Conservation (phyloP, 1,284 basidiomycete genomes). For the Ganoderma sinense region DNA sequence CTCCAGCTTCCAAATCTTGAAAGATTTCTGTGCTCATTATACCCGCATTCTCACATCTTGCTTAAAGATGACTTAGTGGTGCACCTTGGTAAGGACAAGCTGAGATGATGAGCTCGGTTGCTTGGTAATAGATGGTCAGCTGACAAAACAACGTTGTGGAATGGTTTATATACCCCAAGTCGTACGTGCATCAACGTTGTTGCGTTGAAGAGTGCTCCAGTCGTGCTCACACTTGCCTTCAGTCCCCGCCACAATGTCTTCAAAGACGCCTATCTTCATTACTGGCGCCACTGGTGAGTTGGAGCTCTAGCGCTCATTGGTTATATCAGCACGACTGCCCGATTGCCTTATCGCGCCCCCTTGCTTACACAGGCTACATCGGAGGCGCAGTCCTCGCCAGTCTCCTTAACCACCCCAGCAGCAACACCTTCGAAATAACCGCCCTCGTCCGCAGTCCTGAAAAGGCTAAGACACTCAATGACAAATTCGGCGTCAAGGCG, state of each 20-base stretch:
- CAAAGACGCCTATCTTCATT: constrained; percentile 29
- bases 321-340: too few relatives aligned
- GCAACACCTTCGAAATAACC: constrained; percentile 32
- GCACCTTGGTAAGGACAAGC: too few relatives aligned
- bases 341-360: neutral
- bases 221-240: neutral
- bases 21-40: constrained; percentile 6
- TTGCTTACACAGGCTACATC: constrained; percentile 35
- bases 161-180: neutral
- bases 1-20: constrained; percentile 24
- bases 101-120: neutral
- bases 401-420: constrained; percentile 33
- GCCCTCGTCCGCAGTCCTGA: constrained; percentile 32
- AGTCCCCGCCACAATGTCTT: neutral
- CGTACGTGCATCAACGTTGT: neutral
- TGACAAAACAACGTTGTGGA: neutral
- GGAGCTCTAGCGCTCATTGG: too few relatives aligned
- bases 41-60: neutral
- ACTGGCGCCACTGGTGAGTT: constrained; percentile 33
- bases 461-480: constrained; percentile 37
- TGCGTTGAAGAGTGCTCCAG: neutral
- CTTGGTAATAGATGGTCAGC: neutral
- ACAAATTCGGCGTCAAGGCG: constrained; percentile 35
- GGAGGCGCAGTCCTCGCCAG: constrained; percentile 36
- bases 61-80: too few relatives aligned